Evolutionary conservation across 2,329 filamentous ascomycete genomes (phyloP), one percentile per base, ranked within the genome.

Genomic region (Periconia digitata): DNA sequence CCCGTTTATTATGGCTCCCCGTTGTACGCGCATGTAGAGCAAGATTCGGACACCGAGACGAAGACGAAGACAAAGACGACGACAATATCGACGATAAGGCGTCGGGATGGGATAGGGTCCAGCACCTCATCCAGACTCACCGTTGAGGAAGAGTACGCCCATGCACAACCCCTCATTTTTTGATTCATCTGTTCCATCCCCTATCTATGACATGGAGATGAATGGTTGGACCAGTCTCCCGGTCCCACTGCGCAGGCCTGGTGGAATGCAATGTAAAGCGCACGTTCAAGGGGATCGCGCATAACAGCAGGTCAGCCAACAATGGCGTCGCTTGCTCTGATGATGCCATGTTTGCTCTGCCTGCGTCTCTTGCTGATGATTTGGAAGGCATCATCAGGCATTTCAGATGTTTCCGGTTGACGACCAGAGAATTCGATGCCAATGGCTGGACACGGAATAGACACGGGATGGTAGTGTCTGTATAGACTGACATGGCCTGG

Each of bases 161-260:
- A 45, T 40, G 41, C 41, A 46, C 43, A 29, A 46, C 49, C 50
- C 50, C 50, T 43, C 40, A 5, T n/a, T 32, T 21, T 41, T 22
- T 38, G 20, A n/a, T 46, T 39, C 24, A 39, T 44, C 21, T 43
- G 34, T 32, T 32, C 27, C 4, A 15, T 32, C n/a, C 40, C 22
- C 27, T 15, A 21, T 35, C 35, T 44, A 20, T 39, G 36, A 15
- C 8, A 15, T 4, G 12, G 27, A 10, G 4, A 5, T 32, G 27
- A 32, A 32, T 32, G 27, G 27, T 32, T 32, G 27, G 27, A 3
- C 8, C n/a, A 10, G 27, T 15, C 4, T 10, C 8, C 27, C 27
- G 27, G 27, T 10, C 27, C 27, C 12, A 32, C 27, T 15, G 3
- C n/a, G n/a, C n/a, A n/a, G n/a, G n/a, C n/a, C n/a, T n/a, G n/a